phyloP scores from a whole-genome alignment of 2,329 filamentous ascomycete species.

The Colletotrichum tropicale region DNA sequence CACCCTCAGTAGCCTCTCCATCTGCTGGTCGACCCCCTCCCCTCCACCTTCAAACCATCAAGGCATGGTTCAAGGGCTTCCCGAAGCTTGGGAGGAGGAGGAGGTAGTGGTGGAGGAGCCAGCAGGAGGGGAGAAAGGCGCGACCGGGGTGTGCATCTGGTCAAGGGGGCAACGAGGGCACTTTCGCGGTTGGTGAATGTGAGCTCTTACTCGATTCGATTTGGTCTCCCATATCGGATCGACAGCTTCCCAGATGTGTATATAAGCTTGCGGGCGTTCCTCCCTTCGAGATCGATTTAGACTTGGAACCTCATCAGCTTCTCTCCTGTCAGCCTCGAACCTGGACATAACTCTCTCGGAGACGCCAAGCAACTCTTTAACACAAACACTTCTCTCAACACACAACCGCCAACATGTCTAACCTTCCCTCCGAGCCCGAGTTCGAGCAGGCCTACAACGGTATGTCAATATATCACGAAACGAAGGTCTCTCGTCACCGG shows the following conservation, averaged over 20 bases:
- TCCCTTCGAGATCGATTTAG: background rate
- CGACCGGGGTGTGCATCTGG: background rate
- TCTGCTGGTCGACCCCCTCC: background rate
- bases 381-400: background rate
- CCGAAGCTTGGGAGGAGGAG: background rate
- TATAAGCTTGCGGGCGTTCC: slow-evolving; percentile 20
- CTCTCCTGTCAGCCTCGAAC: background rate
- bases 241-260: slow-evolving; percentile 1
- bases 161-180: background rate
- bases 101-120: background rate
- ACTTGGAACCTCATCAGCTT: slow-evolving; percentile 9
- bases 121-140: background rate
- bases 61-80: background rate
- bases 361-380: background rate
- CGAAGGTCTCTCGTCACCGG: background rate
- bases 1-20: background rate
- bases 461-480: slow-evolving; percentile 45
- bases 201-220: slow-evolving; percentile 18
- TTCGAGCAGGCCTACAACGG: slow-evolving; percentile 99
- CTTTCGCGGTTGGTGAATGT: slow-evolving; percentile 2
- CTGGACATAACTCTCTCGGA: background rate
- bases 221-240: slow-evolving; percentile 4
- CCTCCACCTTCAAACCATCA: background rate
- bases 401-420: slow-evolving; percentile 66
- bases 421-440: slow-evolving; percentile 88